Conservation (phyloP, 176 grass and related monocot species). For the Ensete ventricosum region DNA sequence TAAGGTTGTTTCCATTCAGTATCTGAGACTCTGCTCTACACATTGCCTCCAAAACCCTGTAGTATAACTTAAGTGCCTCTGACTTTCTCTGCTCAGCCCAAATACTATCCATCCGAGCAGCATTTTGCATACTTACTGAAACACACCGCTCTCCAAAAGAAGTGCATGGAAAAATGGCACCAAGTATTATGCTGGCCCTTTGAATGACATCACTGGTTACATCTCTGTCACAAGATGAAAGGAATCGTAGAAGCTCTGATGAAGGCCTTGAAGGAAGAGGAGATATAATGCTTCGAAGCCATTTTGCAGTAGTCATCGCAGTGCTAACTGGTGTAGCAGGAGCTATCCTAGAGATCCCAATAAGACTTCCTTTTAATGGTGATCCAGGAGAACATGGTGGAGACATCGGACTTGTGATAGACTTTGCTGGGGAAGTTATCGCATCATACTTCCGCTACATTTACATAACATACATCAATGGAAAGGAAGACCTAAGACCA, state of each 20-base stretch:
- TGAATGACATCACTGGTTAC: constrained; percentile 45
- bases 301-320: constrained; percentile 95
- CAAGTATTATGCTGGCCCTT: constrained; percentile 78
- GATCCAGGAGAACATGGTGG: constrained; percentile 58
- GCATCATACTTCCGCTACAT: constrained; percentile 79
- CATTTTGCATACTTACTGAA: constrained; percentile 31
- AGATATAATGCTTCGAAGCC: constrained; percentile 69
- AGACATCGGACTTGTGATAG: constrained; percentile 79
- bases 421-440: constrained; percentile 72
- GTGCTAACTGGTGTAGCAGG: constrained; percentile 88
- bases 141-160: constrained; percentile 49
- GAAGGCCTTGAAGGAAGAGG: constrained; percentile 75
- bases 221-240: constrained; percentile 69
- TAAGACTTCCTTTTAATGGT: constrained; percentile 19
- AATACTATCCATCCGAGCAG: constrained; percentile 74
- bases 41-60: constrained; percentile 83
- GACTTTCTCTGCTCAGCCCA: constrained; percentile 97
- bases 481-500: not conserved
- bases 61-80: constrained; percentile 83
- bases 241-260: constrained; percentile 56
- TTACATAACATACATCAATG: constrained; percentile 10
- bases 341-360: constrained; percentile 42
- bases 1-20: constrained; percentile 68
- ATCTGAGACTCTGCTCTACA: constrained; percentile 80
- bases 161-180: constrained; percentile 68